phyloP scores from a whole-genome alignment of 192 early-diverging fungal genomes.

The Funneliformis mosseae region DNA sequence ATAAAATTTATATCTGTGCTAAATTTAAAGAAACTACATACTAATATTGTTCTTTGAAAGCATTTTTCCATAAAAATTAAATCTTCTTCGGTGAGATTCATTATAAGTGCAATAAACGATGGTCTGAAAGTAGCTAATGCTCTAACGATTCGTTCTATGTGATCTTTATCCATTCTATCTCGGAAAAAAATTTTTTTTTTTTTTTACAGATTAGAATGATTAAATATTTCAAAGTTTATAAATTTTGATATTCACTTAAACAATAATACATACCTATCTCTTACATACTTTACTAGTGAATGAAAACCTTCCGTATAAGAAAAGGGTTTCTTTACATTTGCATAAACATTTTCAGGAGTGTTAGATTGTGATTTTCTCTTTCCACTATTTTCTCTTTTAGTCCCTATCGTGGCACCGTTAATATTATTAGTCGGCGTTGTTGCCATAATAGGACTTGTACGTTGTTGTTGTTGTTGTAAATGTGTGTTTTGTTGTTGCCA shows the following conservation, averaged over 20 bases:
- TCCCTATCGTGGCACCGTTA: background rate
- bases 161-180: slow-evolving; percentile 80
- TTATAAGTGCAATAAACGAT: slow-evolving; percentile 90
- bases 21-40: slow-evolving; percentile 16
- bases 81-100: slow-evolving; percentile 93
- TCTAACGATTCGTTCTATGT: slow-evolving; percentile 87
- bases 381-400: slow-evolving; percentile 36
- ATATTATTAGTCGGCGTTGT: slow-evolving; percentile 11
- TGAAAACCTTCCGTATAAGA: slow-evolving; percentile 95
- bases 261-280: slow-evolving; percentile 54
- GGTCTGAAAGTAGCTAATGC: slow-evolving; percentile 90
- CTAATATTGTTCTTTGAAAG: slow-evolving; percentile 88
- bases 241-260: background rate
- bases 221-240: background rate
- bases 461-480: slow-evolving; percentile 28
- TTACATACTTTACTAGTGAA: slow-evolving; percentile 81
- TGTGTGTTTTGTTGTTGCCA: slow-evolving; percentile 36
- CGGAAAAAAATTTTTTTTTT: background rate
- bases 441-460: slow-evolving; percentile 25
- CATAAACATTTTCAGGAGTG: slow-evolving; percentile 74
- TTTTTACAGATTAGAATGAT: background rate
- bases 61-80: slow-evolving; percentile 97
- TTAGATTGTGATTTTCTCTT: slow-evolving; percentile 47
- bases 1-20: slow-evolving; percentile 1
- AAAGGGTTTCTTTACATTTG: slow-evolving; percentile 77